These are phyloP conservation scores for Alternaria hordeiaustralica DNA, from an alignment of 2,329 filamentous ascomycete species.

Conservation along the genomic window DNA sequence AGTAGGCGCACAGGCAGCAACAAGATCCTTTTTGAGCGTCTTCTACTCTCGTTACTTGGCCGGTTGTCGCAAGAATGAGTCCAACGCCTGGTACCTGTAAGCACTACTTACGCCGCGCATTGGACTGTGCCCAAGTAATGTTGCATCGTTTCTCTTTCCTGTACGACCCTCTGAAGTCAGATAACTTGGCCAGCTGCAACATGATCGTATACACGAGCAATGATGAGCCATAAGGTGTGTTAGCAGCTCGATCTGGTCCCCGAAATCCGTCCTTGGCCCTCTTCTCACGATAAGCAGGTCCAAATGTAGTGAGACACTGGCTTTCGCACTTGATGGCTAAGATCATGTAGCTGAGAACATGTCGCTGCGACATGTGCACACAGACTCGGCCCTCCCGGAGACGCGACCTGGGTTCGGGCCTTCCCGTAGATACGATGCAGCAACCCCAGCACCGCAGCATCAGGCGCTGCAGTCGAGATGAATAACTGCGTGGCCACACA, in stretches of 20 bases:
- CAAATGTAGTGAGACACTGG: neutral
- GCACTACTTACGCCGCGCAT: neutral
- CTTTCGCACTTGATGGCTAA: neutral
- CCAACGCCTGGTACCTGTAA: neutral
- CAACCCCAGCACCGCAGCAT: neutral
- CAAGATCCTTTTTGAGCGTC: neutral
- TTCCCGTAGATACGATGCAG: neutral
- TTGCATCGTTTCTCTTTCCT: neutral
- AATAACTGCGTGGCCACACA: neutral
- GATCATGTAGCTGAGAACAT: neutral
- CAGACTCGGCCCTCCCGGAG: neutral
- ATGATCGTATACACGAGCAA: neutral
- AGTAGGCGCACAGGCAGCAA: neutral
- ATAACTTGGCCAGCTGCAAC: neutral
- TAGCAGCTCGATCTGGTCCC: neutral
- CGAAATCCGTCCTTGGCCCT: conserved; percentile 7
- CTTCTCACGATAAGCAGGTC: neutral
- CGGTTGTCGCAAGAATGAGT: neutral
- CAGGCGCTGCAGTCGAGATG: neutral
- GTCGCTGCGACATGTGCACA: neutral
- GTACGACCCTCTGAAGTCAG: neutral
- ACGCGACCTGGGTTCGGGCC: neutral
- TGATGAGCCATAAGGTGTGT: neutral
- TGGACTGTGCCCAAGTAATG: neutral
- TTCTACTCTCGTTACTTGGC: neutral